Evolutionary conservation across 345 rosid species (phyloP).

Genomic region (Eutrema japonicum): DNA sequence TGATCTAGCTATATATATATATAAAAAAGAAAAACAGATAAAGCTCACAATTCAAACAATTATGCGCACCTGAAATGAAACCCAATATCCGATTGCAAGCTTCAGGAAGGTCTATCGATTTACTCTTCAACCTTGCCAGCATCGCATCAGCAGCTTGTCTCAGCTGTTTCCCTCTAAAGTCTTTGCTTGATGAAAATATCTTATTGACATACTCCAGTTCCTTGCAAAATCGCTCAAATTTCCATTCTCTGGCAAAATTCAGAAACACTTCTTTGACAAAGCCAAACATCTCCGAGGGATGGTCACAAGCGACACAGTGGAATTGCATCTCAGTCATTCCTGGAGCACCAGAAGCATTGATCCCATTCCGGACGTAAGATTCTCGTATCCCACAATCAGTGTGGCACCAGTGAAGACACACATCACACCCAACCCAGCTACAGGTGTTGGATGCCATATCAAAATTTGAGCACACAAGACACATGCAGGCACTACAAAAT

Average conservation of each 20-base stretch:
- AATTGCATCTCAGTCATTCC: slow-evolving; percentile 87
- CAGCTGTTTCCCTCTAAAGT: slow-evolving; percentile 74
- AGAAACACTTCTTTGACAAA: slow-evolving; percentile 95
- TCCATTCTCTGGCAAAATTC: slow-evolving; percentile 82
- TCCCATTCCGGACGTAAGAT: slow-evolving; percentile 78
- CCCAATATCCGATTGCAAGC: slow-evolving; percentile 58
- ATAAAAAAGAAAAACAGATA: slow-evolving; percentile 1
- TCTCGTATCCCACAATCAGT: slow-evolving; percentile 86
- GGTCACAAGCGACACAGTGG: slow-evolving; percentile 90
- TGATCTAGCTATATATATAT: background rate
- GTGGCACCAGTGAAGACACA: slow-evolving; percentile 98
- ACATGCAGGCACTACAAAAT: slow-evolving; percentile 95
- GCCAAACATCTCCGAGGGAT: slow-evolving; percentile 99
- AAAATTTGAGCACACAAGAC: slow-evolving; percentile 89
- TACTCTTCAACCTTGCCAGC: slow-evolving; percentile 65
- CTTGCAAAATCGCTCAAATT: slow-evolving; percentile 61
- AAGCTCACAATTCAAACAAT: slow-evolving; percentile 13
- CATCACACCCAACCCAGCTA: slow-evolving; percentile 99
- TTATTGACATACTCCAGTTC: slow-evolving; percentile 90
- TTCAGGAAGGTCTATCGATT: slow-evolving; percentile 61
- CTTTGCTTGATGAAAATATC: slow-evolving; percentile 83
- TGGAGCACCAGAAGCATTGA: slow-evolving; percentile 55
- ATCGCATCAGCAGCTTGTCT: slow-evolving; percentile 73
- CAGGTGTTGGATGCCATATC: slow-evolving; percentile 96
- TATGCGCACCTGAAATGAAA: slow-evolving; percentile 70